These are phyloP conservation scores for Phytopythium cucurbitacearum DNA, from an alignment of 352 stramenopile species.

Conservation along the genomic window DNA sequence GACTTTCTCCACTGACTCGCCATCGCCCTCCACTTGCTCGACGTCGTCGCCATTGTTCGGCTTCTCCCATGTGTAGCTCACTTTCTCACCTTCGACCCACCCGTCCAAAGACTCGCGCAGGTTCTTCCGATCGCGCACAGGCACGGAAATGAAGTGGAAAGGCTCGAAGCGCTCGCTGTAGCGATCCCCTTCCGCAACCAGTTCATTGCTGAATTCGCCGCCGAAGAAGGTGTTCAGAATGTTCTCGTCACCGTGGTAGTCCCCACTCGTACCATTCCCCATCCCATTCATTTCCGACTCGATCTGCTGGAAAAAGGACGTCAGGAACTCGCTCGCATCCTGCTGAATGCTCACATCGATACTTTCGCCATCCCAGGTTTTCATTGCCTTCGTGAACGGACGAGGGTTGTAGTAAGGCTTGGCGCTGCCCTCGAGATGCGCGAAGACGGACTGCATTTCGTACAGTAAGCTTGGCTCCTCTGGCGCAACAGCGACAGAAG, in stretches of 20 bases:
- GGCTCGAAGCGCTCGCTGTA: slow-evolving; percentile 89
- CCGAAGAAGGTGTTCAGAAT: slow-evolving; percentile 87
- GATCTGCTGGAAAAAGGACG: slow-evolving; percentile 92
- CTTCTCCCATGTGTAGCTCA: slow-evolving; percentile 89
- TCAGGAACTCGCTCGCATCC: slow-evolving; percentile 92
- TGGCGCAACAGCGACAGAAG: slow-evolving; percentile 8
- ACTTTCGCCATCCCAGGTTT: slow-evolving; percentile 85
- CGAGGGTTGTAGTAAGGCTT: slow-evolving; percentile 85
- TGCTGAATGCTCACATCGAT: slow-evolving; percentile 91
- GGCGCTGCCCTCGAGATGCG: slow-evolving; percentile 81
- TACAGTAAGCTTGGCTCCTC: slow-evolving; percentile 53
- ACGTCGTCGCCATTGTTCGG: slow-evolving; percentile 11
- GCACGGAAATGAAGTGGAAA: slow-evolving; percentile 90
- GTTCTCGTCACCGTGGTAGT: slow-evolving; percentile 58
- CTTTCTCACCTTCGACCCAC: slow-evolving; percentile 88
- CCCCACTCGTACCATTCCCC: slow-evolving; percentile 15
- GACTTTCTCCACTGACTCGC: slow-evolving; percentile 51
- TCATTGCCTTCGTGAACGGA: slow-evolving; percentile 74
- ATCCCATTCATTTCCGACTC: slow-evolving; percentile 89
- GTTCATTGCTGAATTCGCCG: slow-evolving; percentile 90
- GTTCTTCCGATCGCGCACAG: slow-evolving; percentile 84
- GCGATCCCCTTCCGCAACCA: slow-evolving; percentile 80
- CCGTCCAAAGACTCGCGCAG: slow-evolving; percentile 81
- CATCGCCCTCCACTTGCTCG: slow-evolving; percentile 18
- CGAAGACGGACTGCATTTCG: slow-evolving; percentile 89